Evolutionary conservation across 1,284 basidiomycete genomes (phyloP), one percentile per base, ranked within the genome.

Genomic region (Leccinum fallax): DNA sequence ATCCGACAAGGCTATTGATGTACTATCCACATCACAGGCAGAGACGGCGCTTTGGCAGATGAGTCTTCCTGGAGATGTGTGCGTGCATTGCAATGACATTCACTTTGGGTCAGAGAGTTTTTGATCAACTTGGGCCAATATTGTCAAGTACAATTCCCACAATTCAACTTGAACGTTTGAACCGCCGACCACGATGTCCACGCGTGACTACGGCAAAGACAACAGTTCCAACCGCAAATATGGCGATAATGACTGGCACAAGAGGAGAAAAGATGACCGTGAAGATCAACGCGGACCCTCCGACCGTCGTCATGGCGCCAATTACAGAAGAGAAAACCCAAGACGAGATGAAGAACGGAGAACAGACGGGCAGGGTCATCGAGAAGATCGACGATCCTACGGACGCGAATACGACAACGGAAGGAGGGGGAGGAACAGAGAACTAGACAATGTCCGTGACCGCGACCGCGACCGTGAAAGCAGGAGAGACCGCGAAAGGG

Each of bases 311-410:
- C 60, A 48, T 54, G 60, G 49, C 10, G 4, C 55, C 28, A 21
- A 53, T 26, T 53, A 59, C 30, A 62, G 60, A 34, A 54, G 36
- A 16, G 67, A 70, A 55, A 52, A 24, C 21, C 16, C 66, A 21
- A 54, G 59, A 55, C 61, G 78, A 46, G 80, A 81, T 55, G 72
- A 77, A 61, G 82, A 83, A 65, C 74, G 79, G 59, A 77, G 79
- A 57, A 75, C 79, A 48, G 66, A 69, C 60, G 57, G 62, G 58
- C 55, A 66, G 24, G 64, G 72, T 43, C 49, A 65, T 55, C 51
- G 59, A 55, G 64, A 63, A 56, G 67, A 62, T 32, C 60, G 66
- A 55, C 68, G 61, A 30, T 40, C 66, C n/a, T 57, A 69, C 52
- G 55, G 62, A 49, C 68, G 69, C 56, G 61, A 57, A 55, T 49